phyloP scores from a whole-genome alignment of 2,329 filamentous ascomycete species.

The Emydomyces testavorans region DNA sequence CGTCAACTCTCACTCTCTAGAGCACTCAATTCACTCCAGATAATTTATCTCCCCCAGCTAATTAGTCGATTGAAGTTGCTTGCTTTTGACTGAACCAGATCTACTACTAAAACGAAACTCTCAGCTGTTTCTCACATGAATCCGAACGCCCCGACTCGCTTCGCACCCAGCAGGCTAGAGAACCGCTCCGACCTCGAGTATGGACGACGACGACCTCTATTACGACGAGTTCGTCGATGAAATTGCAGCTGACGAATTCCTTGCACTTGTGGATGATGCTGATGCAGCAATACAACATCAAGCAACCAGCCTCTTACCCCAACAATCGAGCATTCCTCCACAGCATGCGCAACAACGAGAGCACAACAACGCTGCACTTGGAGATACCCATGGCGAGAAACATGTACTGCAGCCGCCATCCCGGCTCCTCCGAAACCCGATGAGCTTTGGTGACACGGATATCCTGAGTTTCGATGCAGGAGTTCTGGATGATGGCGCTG shows the following conservation, averaged over 20 bases:
- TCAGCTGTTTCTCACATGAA: constrained; percentile 8
- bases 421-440: constrained; percentile 20
- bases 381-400: background rate
- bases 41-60: background rate
- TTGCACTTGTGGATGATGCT: constrained; percentile 38
- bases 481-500: constrained; percentile 29
- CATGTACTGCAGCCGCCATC: constrained; percentile 12
- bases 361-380: background rate
- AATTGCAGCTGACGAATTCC: constrained; percentile 33
- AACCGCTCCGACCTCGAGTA: background rate
- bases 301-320: constrained; percentile 9
- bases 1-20: background rate
- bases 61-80: too few relatives aligned
- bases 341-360: constrained; percentile 4
- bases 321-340: background rate
- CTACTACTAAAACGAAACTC: too few relatives aligned
- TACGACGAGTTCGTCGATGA: constrained; percentile 39
- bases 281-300: constrained; percentile 33
- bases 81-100: too few relatives aligned
- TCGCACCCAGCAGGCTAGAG: background rate
- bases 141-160: background rate
- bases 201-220: constrained; percentile 37
- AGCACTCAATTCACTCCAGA: background rate
- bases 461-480: constrained; percentile 36
- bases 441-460: constrained; percentile 34